A percentile compares a stretch with the other conserved stretches of the same genome.
phyloP scores from a whole-genome alignment of 768 basidiomycete genomes.

The Psilocybe cyanescens region DNA sequence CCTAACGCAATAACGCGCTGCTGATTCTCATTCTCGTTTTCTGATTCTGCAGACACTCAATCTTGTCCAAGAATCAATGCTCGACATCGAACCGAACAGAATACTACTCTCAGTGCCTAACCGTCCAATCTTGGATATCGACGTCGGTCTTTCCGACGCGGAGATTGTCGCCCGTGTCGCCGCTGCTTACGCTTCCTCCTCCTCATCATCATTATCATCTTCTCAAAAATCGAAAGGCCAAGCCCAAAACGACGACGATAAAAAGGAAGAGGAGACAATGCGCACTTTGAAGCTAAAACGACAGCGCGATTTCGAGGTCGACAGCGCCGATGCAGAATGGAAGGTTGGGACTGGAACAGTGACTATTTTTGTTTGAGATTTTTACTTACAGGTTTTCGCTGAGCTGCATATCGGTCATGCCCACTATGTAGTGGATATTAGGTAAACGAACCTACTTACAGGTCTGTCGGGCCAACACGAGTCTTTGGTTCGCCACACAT shows the following conservation, averaged over 20 bases:
- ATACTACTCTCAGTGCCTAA: slow-evolving; percentile 55
- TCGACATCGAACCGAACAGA: slow-evolving; percentile 70
- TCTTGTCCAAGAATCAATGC: slow-evolving; percentile 47
- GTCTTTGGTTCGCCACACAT: too few relatives aligned
- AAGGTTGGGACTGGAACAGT: slow-evolving; percentile 54
- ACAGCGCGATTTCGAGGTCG: slow-evolving; percentile 61
- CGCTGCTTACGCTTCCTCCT: slow-evolving; percentile 11
- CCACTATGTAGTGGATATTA: too few relatives aligned
- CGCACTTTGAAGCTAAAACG: slow-evolving; percentile 55
- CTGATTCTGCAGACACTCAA: slow-evolving; percentile 44
- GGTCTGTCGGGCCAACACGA: too few relatives aligned
- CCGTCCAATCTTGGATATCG: slow-evolving; percentile 56
- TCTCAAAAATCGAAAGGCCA: not conserved
- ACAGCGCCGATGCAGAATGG: slow-evolving; percentile 72
- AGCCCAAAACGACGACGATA: slow-evolving; percentile 12
- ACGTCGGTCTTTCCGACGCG: slow-evolving; percentile 58
- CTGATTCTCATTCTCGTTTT: slow-evolving; percentile 1
- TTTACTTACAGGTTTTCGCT: not conserved
- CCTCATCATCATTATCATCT: not conserved
- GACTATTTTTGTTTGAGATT: slow-evolving; percentile 41
- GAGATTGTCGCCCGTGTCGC: slow-evolving; percentile 42
- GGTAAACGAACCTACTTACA: not conserved
- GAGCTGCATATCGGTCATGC: not conserved
- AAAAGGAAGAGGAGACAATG: slow-evolving; percentile 33
- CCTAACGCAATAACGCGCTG: not conserved